Evolutionary conservation across 2,329 filamentous ascomycete genomes (phyloP).

Genomic region (Blastomyces percursus): DNA sequence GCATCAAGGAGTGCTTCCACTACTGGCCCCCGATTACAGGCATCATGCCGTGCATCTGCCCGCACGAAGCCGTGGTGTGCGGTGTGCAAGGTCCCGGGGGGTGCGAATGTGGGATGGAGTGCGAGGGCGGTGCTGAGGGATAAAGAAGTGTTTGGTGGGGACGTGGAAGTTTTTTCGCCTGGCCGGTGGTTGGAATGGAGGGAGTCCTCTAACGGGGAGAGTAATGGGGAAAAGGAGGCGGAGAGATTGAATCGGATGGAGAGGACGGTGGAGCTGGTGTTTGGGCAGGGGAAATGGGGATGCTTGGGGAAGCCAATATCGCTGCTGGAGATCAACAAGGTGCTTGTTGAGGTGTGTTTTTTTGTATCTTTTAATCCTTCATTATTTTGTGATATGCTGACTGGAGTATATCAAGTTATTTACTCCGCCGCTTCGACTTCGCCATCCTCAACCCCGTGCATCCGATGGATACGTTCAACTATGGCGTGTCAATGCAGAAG

Average conservation of each 20-base stretch:
- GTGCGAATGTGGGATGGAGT: conserved; percentile 37
- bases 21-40: conserved; percentile 30
- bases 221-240: not conserved
- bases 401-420: not conserved
- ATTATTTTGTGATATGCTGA: not conserved
- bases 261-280: conserved; percentile 7
- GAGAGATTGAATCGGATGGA: conserved; percentile 5
- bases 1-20: conserved; percentile 19
- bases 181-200: conserved; percentile 39
- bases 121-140: conserved; percentile 33
- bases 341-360: conserved; percentile 7
- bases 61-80: conserved; percentile 29
- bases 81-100: conserved; percentile 37
- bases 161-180: conserved; percentile 37
- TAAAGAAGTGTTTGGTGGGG: conserved; percentile 16
- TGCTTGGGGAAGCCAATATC: conserved; percentile 8
- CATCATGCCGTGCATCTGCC: conserved; percentile 27
- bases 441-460: conserved; percentile 3
- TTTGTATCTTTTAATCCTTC: not conserved
- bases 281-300: conserved; percentile 5
- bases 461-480: conserved; percentile 1
- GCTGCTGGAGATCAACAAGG: conserved; percentile 7
- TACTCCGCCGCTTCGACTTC: conserved; percentile 5
- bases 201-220: not conserved
- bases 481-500: not conserved